Evolutionary conservation across 2,329 filamentous ascomycete species (phyloP), one percentile per base, ranked within the genome.

Genomic region (Mariannaea sp.): DNA sequence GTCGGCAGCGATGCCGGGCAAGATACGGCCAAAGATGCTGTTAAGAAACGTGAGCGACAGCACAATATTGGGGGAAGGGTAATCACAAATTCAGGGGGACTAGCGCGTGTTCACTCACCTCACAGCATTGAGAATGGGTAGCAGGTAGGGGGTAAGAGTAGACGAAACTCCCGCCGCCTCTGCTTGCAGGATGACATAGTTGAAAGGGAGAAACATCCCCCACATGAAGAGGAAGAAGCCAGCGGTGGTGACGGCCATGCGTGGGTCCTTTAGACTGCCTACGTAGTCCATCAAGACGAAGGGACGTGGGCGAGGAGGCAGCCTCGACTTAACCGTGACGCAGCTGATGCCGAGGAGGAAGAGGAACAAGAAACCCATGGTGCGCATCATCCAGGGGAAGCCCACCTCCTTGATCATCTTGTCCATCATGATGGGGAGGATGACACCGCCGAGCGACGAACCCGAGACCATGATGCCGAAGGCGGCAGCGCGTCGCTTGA

Each of bases 351-450:
- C 44, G 2, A 74, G 69, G 14, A 71, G 53, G 44, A 52, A 59
- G 2, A 80, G 61, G 59, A 78, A 77, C 43, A 80, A 64, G 59
- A 80, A 79, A 0, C 73, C 77, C 49, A 78, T 68, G 14, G 70
- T 70, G 33, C 79, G 74, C 39, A 81, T 77, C 56, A 77, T 74
- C 78, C 78, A 81, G 3, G 71, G 72, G 59, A 77, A 79, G 0
- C 76, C 76, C 32, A 77, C 67, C 3, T 53, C 30, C 22, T 75
- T 73, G 29, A 81, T 78, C 55, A 87, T 73, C 55, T 82, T 75
- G 54, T 83, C 71, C 49, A 75, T 78, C 55, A 89, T 77, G 57
- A 89, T 84, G 42, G 88, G 71, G 51, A 89, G 83, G 12, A 82
- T 73, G 39, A 78, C 72, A 19, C 82, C 82, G 2, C 82, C 82